Evolutionary conservation across 208 protist genomes (phyloP), one percentile per base, ranked within the genome.

Genomic region (Leishmania tropica): DNA sequence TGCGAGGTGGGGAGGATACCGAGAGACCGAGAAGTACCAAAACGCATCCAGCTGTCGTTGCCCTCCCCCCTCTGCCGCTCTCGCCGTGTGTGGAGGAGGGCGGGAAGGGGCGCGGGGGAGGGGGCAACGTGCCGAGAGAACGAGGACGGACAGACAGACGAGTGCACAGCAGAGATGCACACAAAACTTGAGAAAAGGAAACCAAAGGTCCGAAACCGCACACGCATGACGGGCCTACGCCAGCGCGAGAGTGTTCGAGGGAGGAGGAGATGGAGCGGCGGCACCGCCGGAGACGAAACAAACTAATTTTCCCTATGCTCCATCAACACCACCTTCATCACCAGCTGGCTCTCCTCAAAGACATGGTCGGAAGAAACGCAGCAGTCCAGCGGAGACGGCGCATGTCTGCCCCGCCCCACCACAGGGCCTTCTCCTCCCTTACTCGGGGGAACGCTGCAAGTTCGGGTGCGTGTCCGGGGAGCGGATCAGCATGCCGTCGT

Each of bases 361-460:
- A 19, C 60, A 15, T 37, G 13, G 10, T 10, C n/a, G 31, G 4
- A 37, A 67, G 31, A 37, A 37, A 13, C 17, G 28, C 60, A 67
- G 60, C 60, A 67, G 24, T 19, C 60, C n/a, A 67, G 60, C n/a
- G 31, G 31, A 31, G 60, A 15, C 8, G n/a, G 60, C 31, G 31
- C n/a, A 67, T 24, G 60, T 21, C 60, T 37, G 11, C 60, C 11
- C 11, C 60, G 24, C 60, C n/a, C 10, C 11, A 37, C 31, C 60
- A 40, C 10, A 37, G 31, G 31, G 3, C 68, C 10, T 3, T 73
- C 2, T 47, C 68, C n/a, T 8, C 40, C 42, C 10, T 31, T 42
- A 97, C 84, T 97, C 94, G 0, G 86, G 81, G 21, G 94, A 97
- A 40, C 92, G 89, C 89, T 97, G 94, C 80, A 97, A 86, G 83